Conservation (phyloP, 805 yeast genomes). For the Pichia deserticola region DNA sequence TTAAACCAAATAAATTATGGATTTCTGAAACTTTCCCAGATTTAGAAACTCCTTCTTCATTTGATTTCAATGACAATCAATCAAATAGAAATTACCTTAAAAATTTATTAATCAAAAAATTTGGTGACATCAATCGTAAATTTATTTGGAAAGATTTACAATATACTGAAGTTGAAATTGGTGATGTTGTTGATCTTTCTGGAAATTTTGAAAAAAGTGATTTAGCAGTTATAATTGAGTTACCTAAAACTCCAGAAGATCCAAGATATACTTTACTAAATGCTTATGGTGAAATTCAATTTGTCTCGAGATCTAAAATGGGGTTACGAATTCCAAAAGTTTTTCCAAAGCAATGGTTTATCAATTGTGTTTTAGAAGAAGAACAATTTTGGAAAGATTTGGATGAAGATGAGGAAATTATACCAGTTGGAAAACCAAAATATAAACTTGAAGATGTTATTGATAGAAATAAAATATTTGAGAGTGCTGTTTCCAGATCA, state of each 20-base stretch:
- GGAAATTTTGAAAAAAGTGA: slow-evolving; percentile 35
- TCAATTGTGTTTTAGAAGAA: slow-evolving; percentile 25
- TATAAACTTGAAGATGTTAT: slow-evolving; percentile 26
- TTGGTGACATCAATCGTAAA: slow-evolving; percentile 11
- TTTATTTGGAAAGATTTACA: slow-evolving; percentile 19
- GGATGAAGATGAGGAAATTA: slow-evolving; percentile 5
- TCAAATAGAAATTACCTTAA: slow-evolving; percentile 11
- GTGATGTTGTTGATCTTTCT: slow-evolving; percentile 56
- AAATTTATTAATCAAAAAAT: slow-evolving; percentile 11
- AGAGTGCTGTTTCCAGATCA: slow-evolving; percentile 20
- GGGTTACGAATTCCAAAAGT: slow-evolving; percentile 48
- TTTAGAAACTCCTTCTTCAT: slow-evolving; percentile 10
- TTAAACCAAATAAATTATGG: slow-evolving; percentile 28
- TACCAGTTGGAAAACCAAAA: slow-evolving; percentile 29
- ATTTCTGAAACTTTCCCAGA: slow-evolving; percentile 10
- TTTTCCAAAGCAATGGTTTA: slow-evolving; percentile 34
- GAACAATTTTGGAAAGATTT: slow-evolving; percentile 13
- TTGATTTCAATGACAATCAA: slow-evolving; percentile 15
- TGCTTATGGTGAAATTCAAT: slow-evolving; percentile 49
- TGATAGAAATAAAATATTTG: slow-evolving; percentile 23
- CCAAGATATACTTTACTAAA: slow-evolving; percentile 51
- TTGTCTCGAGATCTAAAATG: slow-evolving; percentile 38
- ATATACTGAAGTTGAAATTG: slow-evolving; percentile 34
- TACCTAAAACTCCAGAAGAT: slow-evolving; percentile 43
- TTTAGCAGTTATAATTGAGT: slow-evolving; percentile 46